phyloP scores from a whole-genome alignment of 352 stramenopile species.

The Globisporangium iwayamae region DNA sequence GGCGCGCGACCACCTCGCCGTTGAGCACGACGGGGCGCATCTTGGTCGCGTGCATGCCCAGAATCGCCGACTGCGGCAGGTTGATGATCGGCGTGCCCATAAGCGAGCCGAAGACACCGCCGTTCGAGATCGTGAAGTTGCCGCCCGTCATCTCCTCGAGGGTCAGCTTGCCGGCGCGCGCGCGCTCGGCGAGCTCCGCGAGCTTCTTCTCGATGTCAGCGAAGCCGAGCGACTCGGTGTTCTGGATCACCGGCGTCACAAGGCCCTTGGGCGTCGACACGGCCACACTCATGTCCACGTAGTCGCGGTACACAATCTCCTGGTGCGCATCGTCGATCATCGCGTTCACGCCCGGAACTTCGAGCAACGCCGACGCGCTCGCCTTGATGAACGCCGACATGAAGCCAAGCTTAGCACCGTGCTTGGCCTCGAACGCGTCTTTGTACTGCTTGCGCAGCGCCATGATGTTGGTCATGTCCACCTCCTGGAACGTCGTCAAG shows the following conservation, averaged over 20 bases:
- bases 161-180: constrained; percentile 70
- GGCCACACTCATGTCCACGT: constrained; percentile 97
- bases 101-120: constrained; percentile 97
- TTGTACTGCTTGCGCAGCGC: constrained; percentile 93
- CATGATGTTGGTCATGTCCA: constrained; percentile 98
- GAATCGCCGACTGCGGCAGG: constrained; percentile 96
- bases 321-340: constrained; percentile 97
- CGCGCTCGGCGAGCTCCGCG: constrained; percentile 87
- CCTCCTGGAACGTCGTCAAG: constrained; percentile 99
- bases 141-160: constrained; percentile 93
- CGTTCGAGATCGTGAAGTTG: constrained; percentile 99
- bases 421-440: constrained; percentile 96
- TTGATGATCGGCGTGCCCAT: constrained; percentile 99
- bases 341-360: constrained; percentile 96
- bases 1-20: constrained; percentile 94
- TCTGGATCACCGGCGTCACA: constrained; percentile 98
- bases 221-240: constrained; percentile 97
- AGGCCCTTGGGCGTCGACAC: constrained; percentile 96
- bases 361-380: constrained; percentile 87
- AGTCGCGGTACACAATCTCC: constrained; percentile 99
- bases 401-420: constrained; percentile 99
- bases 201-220: constrained; percentile 98
- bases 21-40: constrained; percentile 94
- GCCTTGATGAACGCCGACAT: constrained; percentile 99
- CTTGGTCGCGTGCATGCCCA: constrained; percentile 99